These are phyloP conservation scores for Danielozyma ontarioensis DNA, from an alignment of 805 yeast species.

Conservation along the genomic window DNA sequence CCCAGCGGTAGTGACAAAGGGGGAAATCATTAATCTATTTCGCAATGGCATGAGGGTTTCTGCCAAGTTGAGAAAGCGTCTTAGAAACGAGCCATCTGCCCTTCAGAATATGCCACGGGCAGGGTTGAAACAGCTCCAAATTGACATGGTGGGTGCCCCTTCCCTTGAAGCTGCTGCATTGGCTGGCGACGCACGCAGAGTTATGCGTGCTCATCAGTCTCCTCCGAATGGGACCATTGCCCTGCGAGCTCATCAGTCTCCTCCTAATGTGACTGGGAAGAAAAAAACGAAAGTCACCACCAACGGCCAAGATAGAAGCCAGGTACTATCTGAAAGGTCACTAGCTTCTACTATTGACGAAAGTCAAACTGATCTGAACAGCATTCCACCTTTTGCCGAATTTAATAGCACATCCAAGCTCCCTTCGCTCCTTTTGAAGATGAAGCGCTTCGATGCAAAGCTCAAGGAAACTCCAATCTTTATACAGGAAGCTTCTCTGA, in stretches of 20 bases:
- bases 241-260: background rate
- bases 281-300: background rate
- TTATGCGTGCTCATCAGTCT: constrained; percentile 4
- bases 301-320: background rate
- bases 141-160: constrained; percentile 18
- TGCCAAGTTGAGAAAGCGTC: constrained; percentile 2
- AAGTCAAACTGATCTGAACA: background rate
- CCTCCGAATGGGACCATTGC: background rate
- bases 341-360: background rate
- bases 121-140: constrained; percentile 12
- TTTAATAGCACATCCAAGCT: constrained; percentile 12
- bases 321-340: constrained; percentile 1
- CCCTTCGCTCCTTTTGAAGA: constrained; percentile 13
- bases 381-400: constrained; percentile 1
- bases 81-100: background rate
- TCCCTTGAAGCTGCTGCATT: constrained; percentile 6
- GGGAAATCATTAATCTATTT: constrained; percentile 17
- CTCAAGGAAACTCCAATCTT: background rate
- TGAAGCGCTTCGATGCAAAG: constrained; percentile 16
- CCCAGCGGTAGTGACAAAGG: constrained; percentile 11
- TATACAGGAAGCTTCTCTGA: background rate
- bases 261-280: background rate
- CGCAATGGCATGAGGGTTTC: constrained; percentile 15
- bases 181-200: constrained; percentile 4
- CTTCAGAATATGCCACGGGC: constrained; percentile 1